These are phyloP conservation scores for Hypoxylon lienhwacheense DNA, from an alignment of 495 filamentous ascomycete genomes.

Conservation along the genomic window DNA sequence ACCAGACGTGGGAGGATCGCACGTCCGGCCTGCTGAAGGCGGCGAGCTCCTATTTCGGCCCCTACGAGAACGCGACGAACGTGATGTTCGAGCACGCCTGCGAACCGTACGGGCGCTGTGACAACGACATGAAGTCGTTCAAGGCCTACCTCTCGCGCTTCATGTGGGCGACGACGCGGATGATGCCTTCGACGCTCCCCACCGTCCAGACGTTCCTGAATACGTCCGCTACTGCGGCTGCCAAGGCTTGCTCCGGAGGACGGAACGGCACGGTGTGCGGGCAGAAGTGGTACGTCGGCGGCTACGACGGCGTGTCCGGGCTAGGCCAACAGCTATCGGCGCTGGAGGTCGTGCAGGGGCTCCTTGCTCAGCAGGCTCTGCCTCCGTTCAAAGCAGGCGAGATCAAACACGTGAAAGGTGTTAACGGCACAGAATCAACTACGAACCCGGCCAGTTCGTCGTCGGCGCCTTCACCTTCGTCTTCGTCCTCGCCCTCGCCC, in stretches of 20 bases:
- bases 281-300: slow-evolving; percentile 63
- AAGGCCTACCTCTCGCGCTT: slow-evolving; percentile 80
- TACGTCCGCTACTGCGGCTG: slow-evolving; percentile 65
- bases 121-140: slow-evolving; percentile 75
- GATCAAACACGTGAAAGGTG: slow-evolving; percentile 45
- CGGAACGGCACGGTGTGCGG: slow-evolving; percentile 64
- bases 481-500: slow-evolving; percentile 11
- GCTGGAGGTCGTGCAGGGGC: slow-evolving; percentile 66
- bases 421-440: slow-evolving; percentile 18
- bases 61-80: slow-evolving; percentile 48
- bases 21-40: slow-evolving; percentile 52
- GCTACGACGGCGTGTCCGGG: slow-evolving; percentile 62
- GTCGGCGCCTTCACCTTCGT: neutral
- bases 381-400: slow-evolving; percentile 46
- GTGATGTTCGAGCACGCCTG: slow-evolving; percentile 74
- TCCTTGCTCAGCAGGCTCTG: slow-evolving; percentile 45
- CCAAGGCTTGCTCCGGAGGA: slow-evolving; percentile 63
- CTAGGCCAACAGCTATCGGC: slow-evolving; percentile 75
- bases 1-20: slow-evolving; percentile 54
- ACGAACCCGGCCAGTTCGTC: neutral
- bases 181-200: slow-evolving; percentile 59
- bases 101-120: slow-evolving; percentile 63
- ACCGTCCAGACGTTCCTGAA: slow-evolving; percentile 56
- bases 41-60: slow-evolving; percentile 39
- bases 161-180: slow-evolving; percentile 63